Base-by-base conservation (phyloP, 169 alveolate species). In the Eimeria necatrix region DNA sequence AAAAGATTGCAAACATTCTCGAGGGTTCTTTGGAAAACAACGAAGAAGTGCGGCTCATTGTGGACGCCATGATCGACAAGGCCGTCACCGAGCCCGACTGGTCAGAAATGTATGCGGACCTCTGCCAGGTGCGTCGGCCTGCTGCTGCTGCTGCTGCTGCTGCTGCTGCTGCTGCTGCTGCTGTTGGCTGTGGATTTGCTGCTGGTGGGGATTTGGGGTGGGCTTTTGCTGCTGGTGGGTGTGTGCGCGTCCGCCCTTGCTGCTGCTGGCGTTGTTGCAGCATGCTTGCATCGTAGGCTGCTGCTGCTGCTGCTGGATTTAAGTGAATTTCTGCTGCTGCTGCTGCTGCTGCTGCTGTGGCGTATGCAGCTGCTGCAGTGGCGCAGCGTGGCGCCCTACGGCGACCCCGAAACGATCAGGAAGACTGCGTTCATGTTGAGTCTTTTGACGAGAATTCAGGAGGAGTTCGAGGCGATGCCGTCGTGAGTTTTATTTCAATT, bases 61-160 rank as follows among this genome's bases (percentile, higher is more conserved):
- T 95, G 24, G 76, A 89, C 60, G 94, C 87, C 61, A 90, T 95
- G 32, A 71, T 90, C 24, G 94, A 89, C 46, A 98, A 98, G 94
- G 99, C 99, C 14, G 98, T 98, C 26, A 95, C 97, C 71, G 99
- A 98, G 85, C 99, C 98, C 52, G 99, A 98, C 56, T 98, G 98
- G 98, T 97, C 98, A 14, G 99, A 98, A 92, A 98, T 98, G 99
- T 98, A 98, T 85, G 98, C 99, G 0, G 99, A 98, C 94, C 95
- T 98, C 61, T 98, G 99, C 96, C 94, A 90, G 94, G 95, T 73
- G 41, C 46, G 56, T 6, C 3, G 8, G 68, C 12, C 24, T 48
- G 16, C 9, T 20, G 78, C 98, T 20, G n/a, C 10, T 70, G 80
- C 32, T n/a, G 22, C n/a, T 70, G 32, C 32, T 12, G 22, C 20